Evolutionary conservation across 2,329 filamentous ascomycete genomes (phyloP), one percentile per base, ranked within the genome.

Genomic region (Colletotrichum euphorbiae): DNA sequence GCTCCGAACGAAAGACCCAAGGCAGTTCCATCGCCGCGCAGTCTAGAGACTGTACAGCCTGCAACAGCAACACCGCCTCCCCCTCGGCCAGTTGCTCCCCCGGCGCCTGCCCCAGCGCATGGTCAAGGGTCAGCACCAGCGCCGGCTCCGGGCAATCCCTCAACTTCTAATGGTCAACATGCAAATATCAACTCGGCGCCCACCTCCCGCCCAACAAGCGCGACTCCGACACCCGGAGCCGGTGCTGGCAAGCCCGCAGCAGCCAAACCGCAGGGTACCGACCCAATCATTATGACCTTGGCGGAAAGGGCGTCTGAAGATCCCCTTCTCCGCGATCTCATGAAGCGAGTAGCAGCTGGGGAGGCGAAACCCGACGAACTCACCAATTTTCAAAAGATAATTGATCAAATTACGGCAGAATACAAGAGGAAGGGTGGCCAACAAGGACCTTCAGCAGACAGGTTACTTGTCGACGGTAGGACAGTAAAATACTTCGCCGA

Each of bases 291-390:
- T 63, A 90, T 93, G 57, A 89, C 92, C 71, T 81, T 96, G 28
- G 93, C 93, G 0, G 90, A 93, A 73, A 88, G 89, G 71, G 93
- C 93, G 6, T 91, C 91, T 0, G 89, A 87, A 28, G 91, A 96
- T 75, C 85, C 89, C 0, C 85, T 91, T 62, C 81, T 96, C 9
- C 90, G 93, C 65, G 89, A 91, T 40, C 82, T 96, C 0, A 96
- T 96, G 93, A 93, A 93, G 76, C 88, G 92, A 60, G 93, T 96
- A 0, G 93, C 93, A 0, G 89, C 90, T 31, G 92, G 92, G 1
- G 86, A 90, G 72, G 70, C 93, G 0, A 89, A 87, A 12, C 86
- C 88, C 42, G 86, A 89, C 13, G 91, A 96, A 75, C 80, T 96
- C 12, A 88, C 89, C 52, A 87, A 90, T 70, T 96, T 96, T 72